Evolutionary conservation across 1,139 yeast species (phyloP), one percentile per base, ranked within the genome.

Genomic region (Yamadazyma jaroonii): DNA sequence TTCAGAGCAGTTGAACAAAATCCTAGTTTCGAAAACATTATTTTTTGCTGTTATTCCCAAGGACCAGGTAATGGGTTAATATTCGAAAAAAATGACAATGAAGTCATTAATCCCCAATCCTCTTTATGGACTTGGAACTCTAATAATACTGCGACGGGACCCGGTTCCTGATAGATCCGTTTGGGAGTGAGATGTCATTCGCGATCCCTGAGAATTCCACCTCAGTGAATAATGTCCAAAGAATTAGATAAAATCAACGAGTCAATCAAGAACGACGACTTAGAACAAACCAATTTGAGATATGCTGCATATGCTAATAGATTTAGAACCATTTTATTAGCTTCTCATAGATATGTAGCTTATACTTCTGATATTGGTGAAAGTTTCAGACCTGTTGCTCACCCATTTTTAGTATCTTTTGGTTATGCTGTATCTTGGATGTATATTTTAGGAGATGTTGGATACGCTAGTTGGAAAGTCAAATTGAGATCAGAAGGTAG

Each of bases 311-410:
- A 85, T 54, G 89, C 90, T 45, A 81, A 82, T 53, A 64, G 95
- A 52, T 56, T 84, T 37, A 68, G 89, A 58, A 80, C 87, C 24
- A 81, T 85, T 45, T 66, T 84, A 39, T 54, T 72, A 38, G 89
- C 94, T 6, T 78, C 90, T n/a, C 92, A 84, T 54, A 64, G 95
- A 49, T 86, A 86, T 53, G 87, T 86, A 20, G 95, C 95, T 2
- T 86, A 86, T 59, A 85, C 95, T 6, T 84, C 92, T 0, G 95
- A 86, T 55, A 80, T 86, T 46, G 95, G 95, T 17, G 95, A 86
- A 56, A 84, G 92, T n/a, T 86, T 86, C 61, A 72, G 95, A 39
- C 95, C 95, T 0, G 84, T 86, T 13, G 92, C 88, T 6, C 84
- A 81, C 50, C 90, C 94, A 1, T 51, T 52, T 29, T 42, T 81